Base-by-base conservation (phyloP, 2,329 filamentous ascomycete species). In the Penicillium thymicola region DNA sequence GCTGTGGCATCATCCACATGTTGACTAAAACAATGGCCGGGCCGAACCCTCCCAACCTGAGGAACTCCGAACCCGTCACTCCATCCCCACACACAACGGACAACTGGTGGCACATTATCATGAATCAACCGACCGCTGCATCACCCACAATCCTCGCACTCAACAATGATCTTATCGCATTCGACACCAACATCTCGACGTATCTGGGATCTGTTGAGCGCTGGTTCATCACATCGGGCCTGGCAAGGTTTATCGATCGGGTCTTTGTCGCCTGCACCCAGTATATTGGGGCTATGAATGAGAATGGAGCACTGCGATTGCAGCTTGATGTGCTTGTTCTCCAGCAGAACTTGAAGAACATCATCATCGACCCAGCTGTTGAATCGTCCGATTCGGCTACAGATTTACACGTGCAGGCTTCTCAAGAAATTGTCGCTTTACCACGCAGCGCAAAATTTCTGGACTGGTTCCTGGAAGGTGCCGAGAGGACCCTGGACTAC, bases 311-410 rank as follows among this genome's bases (percentile, higher is more conserved):
- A 58, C 85, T 87, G n/a, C 85, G 92, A 37, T 92, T 99, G 85
- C 88, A 92, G 72, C 85, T 97, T 67, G 96, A 99, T 72, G 91
- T 97, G 47, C 82, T 97, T 25, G 94, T 99, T 40, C 79, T 99
- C 50, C 93, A 97, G 75, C 94, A 99, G 72, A 97, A 96, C 67
- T 84, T 99, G 54, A 96, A 96, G 78, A 96, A 96, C 64, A 87
- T 99, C 51, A 91, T 78, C 46, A 65, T 76, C n/a, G 67, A 70
- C 32, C 66, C 71, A 16, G 58, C 54, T 16, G 48, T 49, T n/a
- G 56, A 64, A 40, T 25, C 48, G 14, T 54, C 55, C 5, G 38
- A 55, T 9, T 53, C 51, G 23, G 41, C 30, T 13, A 49, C 51
- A 14, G 36, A 52, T n/a, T 18, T 56, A 13, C 54, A 52, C 16